These are phyloP conservation scores for Chlorociboria aeruginascens DNA, from an alignment of 495 filamentous ascomycete species.

Conservation along the genomic window DNA sequence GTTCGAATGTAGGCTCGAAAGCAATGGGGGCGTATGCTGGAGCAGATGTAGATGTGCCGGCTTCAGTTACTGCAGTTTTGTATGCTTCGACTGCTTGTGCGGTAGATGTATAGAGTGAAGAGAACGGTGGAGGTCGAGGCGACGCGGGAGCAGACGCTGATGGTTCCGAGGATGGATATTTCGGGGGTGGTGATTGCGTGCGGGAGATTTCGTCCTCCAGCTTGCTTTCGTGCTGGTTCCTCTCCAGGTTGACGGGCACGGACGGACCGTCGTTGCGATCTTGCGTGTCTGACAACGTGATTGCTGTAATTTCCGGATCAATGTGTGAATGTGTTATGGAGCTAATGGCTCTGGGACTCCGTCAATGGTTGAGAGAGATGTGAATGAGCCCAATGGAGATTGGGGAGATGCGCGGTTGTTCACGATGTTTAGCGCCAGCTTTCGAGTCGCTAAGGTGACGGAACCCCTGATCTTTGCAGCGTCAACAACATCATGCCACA, in stretches of 20 bases:
- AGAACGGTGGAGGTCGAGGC: constrained; percentile 50
- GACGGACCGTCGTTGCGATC: constrained; percentile 52
- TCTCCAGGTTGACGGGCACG: constrained; percentile 26
- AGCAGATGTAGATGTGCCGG: constrained; percentile 39
- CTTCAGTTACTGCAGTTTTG: constrained; percentile 43
- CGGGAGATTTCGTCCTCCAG: constrained; percentile 15
- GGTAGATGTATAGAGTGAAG: constrained; percentile 39
- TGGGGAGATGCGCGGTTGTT: too few relatives aligned
- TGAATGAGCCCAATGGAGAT: too few relatives aligned
- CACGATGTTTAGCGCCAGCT: too few relatives aligned
- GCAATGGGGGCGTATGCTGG: constrained; percentile 47
- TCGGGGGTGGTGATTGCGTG: constrained; percentile 46
- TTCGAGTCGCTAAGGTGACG: too few relatives aligned
- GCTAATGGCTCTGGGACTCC: too few relatives aligned
- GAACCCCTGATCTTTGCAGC: too few relatives aligned
- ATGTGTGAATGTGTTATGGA: neutral
- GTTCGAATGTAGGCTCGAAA: constrained; percentile 30
- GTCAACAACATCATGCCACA: too few relatives aligned
- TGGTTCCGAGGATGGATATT: constrained; percentile 49
- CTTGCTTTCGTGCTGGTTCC: constrained; percentile 32
- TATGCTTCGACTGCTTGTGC: constrained; percentile 14
- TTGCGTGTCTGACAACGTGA: constrained; percentile 61
- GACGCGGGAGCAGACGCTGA: constrained; percentile 44
- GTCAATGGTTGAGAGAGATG: too few relatives aligned
- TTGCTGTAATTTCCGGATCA: constrained; percentile 17